Conservation (phyloP, 441 rosid species). For the Adansonia gregorii region DNA sequence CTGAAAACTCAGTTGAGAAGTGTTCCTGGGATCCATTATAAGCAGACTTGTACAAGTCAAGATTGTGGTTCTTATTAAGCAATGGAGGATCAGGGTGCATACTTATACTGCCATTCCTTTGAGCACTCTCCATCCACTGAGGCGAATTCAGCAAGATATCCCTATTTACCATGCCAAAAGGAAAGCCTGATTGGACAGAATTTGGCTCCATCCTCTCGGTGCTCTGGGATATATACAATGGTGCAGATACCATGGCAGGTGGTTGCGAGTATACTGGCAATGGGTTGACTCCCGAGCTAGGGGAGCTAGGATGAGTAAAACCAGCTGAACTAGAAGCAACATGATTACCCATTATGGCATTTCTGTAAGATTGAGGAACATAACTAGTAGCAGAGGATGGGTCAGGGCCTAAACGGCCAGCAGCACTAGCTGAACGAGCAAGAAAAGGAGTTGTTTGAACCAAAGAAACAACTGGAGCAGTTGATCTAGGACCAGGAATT, state of each 20-base stretch:
- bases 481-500: slow-evolving; percentile 56
- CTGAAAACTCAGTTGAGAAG: slow-evolving; percentile 40
- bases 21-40: slow-evolving; percentile 39
- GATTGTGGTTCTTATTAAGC: slow-evolving; percentile 35
- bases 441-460: slow-evolving; percentile 62
- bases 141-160: slow-evolving; percentile 52
- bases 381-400: slow-evolving; percentile 50
- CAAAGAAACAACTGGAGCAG: slow-evolving; percentile 58
- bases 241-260: slow-evolving; percentile 49
- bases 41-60: slow-evolving; percentile 37
- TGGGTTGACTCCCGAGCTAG: slow-evolving; percentile 52
- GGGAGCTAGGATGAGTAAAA: slow-evolving; percentile 51
- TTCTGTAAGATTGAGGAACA: slow-evolving; percentile 76
- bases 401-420: slow-evolving; percentile 77
- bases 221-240: slow-evolving; percentile 47
- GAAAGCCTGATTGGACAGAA: slow-evolving; percentile 55
- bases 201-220: slow-evolving; percentile 51
- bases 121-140: slow-evolving; percentile 67
- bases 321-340: slow-evolving; percentile 59
- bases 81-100: slow-evolving; percentile 40
- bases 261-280: slow-evolving; percentile 51
- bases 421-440: slow-evolving; percentile 83
- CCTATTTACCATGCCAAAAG: slow-evolving; percentile 49
- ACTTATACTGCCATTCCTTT: slow-evolving; percentile 39
- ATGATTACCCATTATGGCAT: slow-evolving; percentile 77